Evolutionary conservation across 139 green algal species (phyloP).

Genomic region (Micractinium conductrix): DNA sequence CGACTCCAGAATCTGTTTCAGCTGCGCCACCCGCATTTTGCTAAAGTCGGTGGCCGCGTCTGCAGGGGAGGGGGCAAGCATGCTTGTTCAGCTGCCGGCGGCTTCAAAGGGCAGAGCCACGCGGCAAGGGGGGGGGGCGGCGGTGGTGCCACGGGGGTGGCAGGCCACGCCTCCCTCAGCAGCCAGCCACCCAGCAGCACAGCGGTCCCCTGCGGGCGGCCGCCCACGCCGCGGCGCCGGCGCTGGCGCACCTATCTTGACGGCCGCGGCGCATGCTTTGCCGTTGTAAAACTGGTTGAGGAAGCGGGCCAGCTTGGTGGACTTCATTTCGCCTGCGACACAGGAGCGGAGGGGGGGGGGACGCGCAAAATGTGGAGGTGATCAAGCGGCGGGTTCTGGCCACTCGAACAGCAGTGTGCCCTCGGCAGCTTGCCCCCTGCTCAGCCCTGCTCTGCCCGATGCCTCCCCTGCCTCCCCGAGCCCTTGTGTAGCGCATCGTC

Average conservation of each 20-base stretch:
- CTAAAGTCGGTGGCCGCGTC: conserved; percentile 64
- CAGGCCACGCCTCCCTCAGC: too few species aligned
- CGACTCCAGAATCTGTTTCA: conserved; percentile 76
- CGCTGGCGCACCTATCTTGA: conserved; percentile 52
- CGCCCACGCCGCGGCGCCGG: neutral
- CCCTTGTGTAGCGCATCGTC: too few species aligned
- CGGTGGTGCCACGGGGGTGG: too few species aligned
- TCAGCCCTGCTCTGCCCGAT: too few species aligned
- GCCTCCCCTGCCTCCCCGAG: too few species aligned
- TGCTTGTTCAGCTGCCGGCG: neutral
- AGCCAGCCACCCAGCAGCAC: too few species aligned
- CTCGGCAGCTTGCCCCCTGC: too few species aligned
- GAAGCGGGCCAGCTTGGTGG: conserved; percentile 59
- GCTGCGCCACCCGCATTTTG: conserved; percentile 63
- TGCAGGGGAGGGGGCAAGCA: neutral
- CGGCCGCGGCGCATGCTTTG: conserved; percentile 60
- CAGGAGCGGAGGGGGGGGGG: neutral
- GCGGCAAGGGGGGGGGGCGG: too few species aligned
- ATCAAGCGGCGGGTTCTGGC: too few species aligned
- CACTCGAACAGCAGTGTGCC: too few species aligned
- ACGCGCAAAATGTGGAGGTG: too few species aligned
- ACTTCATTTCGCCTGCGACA: conserved; percentile 63
- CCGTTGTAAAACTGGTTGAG: conserved; percentile 70
- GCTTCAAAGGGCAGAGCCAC: neutral
- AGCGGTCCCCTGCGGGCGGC: too few species aligned